Base-by-base conservation (phyloP, 306 rosid species). In the Sindora glabra region DNA sequence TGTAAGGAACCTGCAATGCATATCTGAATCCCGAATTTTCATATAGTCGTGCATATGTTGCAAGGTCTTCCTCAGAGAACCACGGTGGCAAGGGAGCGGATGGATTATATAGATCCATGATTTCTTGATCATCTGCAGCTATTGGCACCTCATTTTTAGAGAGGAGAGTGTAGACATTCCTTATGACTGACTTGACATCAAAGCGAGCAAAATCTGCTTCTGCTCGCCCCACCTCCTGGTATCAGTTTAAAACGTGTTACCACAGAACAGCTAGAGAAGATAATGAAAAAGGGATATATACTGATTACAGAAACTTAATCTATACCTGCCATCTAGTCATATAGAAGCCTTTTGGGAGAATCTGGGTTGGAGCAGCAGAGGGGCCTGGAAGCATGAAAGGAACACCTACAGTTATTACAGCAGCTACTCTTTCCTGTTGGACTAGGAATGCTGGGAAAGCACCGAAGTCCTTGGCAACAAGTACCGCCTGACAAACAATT, bases 71-170 rank as follows among this genome's bases (percentile, higher is more conserved):
- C 68, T 80, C 84, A 1, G 86, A 80, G 60, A 84, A 65, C 82
- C 90, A 69, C 30, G 80, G 57, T 8, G 90, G 84, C 1, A 84
- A 62, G 34, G 82, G 84, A 48, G 56, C 34, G 15, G 84, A 64
- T 3, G 84, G 90, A 56, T 80, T 70, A 38, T 56, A 72, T 78
- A 80, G 63, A 59, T 77, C 90, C 90, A 80, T 84, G 57, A 84
- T 77, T 67, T 85, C 85, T 39, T 78, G 74, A 56, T 71, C 65
- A 46, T 70, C 60, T 14, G 41, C 48, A 4, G 85, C 92, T 39
- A 71, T 12, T 13, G 92, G 88, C 1, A 85, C 24, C 65, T 81
- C 86, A 57, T 76, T 74, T 48, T 48, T 26, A 13, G 92, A 81
- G 72, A 79, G 81, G 44, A 85, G 83, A 16, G 54, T 74, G 39